Conservation (phyloP, 1,284 basidiomycete species). For the Schizophyllum commune region DNA sequence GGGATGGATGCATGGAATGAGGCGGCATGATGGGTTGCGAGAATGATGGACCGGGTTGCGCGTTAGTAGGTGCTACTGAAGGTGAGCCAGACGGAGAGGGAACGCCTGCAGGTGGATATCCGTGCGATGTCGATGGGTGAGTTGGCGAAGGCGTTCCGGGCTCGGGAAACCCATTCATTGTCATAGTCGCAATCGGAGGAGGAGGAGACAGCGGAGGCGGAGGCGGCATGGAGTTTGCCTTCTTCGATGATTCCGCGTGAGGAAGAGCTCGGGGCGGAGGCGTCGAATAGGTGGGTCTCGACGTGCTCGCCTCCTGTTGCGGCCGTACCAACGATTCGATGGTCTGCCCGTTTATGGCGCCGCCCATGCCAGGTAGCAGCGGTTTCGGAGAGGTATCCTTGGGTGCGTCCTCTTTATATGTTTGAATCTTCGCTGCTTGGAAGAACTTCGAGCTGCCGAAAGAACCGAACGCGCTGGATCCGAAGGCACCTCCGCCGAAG, state of each 20-base stretch:
- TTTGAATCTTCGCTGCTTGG: background rate
- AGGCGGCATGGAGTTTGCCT: background rate
- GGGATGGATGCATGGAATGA: background rate
- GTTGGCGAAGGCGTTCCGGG: no score
- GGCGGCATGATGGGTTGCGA: background rate
- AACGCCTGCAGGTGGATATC: no score
- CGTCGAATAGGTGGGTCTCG: background rate
- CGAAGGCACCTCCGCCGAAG: conserved; percentile 24
- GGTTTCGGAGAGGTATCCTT: background rate
- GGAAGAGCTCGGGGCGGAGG: background rate
- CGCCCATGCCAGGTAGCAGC: background rate
- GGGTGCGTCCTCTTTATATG: background rate
- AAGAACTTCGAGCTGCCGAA: background rate
- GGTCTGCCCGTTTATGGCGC: background rate
- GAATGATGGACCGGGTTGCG: background rate
- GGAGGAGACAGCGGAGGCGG: no score
- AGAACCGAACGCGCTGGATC: conserved; percentile 6
- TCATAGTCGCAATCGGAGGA: no score
- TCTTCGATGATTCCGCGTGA: background rate
- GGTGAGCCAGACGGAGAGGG: no score
- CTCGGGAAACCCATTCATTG: no score
- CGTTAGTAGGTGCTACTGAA: no score
- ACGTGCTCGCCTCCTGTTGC: background rate
- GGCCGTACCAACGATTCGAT: background rate
- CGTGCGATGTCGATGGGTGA: no score